phyloP scores from a whole-genome alignment of 108 stramenopile species.

The Cyclotella baltica region DNA sequence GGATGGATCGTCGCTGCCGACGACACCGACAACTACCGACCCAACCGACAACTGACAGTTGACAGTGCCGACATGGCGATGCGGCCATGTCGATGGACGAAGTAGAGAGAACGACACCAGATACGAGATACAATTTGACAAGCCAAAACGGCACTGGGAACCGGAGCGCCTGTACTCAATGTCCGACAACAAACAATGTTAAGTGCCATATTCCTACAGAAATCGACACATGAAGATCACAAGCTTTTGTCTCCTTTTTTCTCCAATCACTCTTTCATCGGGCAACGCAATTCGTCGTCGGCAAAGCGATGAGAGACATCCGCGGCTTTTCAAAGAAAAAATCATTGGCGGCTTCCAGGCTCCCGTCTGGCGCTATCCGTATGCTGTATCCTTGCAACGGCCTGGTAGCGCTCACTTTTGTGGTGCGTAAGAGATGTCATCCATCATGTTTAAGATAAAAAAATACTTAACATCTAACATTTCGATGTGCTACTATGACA shows the following conservation, averaged over 20 bases:
- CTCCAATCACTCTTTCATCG: background rate
- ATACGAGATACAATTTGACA: no score
- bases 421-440: background rate
- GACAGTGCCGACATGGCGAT: background rate
- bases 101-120: no score
- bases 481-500: background rate
- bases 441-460: background rate
- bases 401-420: background rate
- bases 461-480: background rate
- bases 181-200: no score
- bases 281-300: background rate
- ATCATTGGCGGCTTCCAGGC: constrained; percentile 15
- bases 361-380: constrained; percentile 32
- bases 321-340: background rate
- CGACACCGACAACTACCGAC: no score
- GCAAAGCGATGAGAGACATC: background rate
- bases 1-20: no score
- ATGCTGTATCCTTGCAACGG: constrained; percentile 19
- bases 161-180: no score
- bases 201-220: no score
- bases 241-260: background rate
- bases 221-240: background rate
- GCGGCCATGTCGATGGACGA: background rate
- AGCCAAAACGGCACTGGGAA: background rate
- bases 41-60: background rate